Evolutionary conservation across 192 early-diverging fungal species (phyloP).

Genomic region (Spizellomyces punctatus): DNA sequence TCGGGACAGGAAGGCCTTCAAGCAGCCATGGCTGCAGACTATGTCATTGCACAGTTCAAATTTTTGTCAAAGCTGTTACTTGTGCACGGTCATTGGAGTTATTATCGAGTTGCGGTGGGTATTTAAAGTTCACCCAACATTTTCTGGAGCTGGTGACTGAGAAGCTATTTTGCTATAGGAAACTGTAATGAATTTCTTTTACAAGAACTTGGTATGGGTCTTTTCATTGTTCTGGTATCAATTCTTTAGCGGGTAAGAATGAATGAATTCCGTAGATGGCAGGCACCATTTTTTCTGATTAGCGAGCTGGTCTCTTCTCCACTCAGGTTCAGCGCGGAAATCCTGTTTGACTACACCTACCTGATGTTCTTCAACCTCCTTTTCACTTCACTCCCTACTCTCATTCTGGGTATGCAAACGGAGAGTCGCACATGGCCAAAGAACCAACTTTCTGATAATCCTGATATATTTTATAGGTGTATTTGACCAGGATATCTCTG

Average conservation of each 20-base stretch:
- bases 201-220: conserved; percentile 95
- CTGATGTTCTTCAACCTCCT: conserved; percentile 91
- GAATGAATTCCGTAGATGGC: conserved; percentile 50
- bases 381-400: conserved; percentile 81
- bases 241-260: conserved; percentile 72
- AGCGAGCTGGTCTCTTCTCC: not conserved
- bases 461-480: conserved; percentile 36
- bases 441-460: not conserved
- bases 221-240: conserved; percentile 91
- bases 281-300: conserved; percentile 2
- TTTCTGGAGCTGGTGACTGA: not conserved
- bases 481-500: conserved; percentile 75
- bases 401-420: conserved; percentile 24
- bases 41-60: conserved; percentile 88
- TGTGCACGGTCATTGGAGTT: conserved; percentile 98
- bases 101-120: conserved; percentile 75
- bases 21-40: conserved; percentile 85
- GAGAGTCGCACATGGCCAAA: not conserved
- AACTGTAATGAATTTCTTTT: conserved; percentile 93
- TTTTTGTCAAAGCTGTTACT: conserved; percentile 79
- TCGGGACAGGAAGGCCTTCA: conserved; percentile 86
- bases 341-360: conserved; percentile 74
- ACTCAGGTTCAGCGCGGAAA: conserved; percentile 55
- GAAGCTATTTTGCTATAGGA: conserved; percentile 42
- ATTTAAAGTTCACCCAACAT: not conserved